Percentiles rank a stretch among this genome's conserved stretches.
Conservation (phyloP, 352 stramenopile genomes). For the Peronospora destructor region DNA sequence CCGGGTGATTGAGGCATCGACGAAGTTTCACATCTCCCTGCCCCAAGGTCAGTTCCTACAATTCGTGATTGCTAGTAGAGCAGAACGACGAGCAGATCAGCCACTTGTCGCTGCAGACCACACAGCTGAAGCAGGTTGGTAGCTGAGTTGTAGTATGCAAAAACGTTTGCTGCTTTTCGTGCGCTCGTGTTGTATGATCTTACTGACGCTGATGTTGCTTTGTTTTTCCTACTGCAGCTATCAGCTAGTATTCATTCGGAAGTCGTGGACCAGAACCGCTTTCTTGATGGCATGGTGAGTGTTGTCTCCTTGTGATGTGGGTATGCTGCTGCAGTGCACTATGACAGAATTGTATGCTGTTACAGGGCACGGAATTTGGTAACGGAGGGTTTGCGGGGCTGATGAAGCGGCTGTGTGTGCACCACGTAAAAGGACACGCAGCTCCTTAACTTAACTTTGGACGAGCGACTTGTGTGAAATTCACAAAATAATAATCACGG, state of each 20-base stretch:
- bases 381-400: conserved; percentile 71
- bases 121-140: conserved; percentile 72
- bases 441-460: too few species aligned
- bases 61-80: conserved; percentile 24
- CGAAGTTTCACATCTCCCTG: too few species aligned
- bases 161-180: background rate
- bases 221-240: conserved; percentile 36
- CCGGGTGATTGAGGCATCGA: too few species aligned
- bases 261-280: conserved; percentile 76
- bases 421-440: too few species aligned
- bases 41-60: too few species aligned
- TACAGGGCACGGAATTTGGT: conserved; percentile 78
- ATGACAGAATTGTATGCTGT: background rate
- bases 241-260: conserved; percentile 73
- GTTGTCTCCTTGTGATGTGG: background rate
- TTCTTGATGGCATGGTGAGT: conserved; percentile 74
- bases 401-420: too few species aligned
- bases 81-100: conserved; percentile 87
- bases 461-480: too few species aligned
- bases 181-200: background rate
- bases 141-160: too few species aligned
- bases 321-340: background rate
- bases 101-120: conserved; percentile 83
- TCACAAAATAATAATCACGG: too few species aligned
- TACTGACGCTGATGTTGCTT: background rate